phyloP scores from a whole-genome alignment of 257 asterid genomes.

The Linaria vulgaris region DNA sequence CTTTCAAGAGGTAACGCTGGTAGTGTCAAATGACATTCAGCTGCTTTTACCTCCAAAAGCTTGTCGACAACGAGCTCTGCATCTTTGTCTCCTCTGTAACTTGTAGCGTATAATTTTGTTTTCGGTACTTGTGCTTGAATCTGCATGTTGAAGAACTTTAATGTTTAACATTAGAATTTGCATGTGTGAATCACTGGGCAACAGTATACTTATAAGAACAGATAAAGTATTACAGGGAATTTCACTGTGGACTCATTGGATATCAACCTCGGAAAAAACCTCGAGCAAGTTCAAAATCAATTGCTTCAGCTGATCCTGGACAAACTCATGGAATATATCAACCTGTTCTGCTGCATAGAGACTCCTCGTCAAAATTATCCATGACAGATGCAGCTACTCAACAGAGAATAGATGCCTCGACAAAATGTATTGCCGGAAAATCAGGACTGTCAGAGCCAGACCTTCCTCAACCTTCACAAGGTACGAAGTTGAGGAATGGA shows the following conservation, averaged over 20 bases:
- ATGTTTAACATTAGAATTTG: no score
- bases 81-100: background rate
- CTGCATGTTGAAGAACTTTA: no score
- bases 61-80: conserved; percentile 2
- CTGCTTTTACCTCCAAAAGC: background rate
- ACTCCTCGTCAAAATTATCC: conserved; percentile 32
- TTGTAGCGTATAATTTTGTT: background rate
- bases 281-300: conserved; percentile 23
- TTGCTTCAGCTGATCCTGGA: conserved; percentile 28
- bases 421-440: conserved; percentile 26
- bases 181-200: background rate
- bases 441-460: conserved; percentile 26
- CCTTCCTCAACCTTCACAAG: conserved; percentile 28
- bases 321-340: conserved; percentile 34
- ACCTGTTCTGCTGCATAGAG: conserved; percentile 48
- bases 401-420: conserved; percentile 19
- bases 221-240: conserved; percentile 47
- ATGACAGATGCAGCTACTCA: conserved; percentile 29
- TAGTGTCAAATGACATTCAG: background rate
- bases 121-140: conserved; percentile 13
- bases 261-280: conserved; percentile 44
- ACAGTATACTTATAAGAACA: conserved; percentile 24
- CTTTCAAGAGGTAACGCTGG: background rate
- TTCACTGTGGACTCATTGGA: conserved; percentile 81
- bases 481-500: conserved; percentile 24